Evolutionary conservation across 2,329 filamentous ascomycete genomes (phyloP), one percentile per base, ranked within the genome.

Genomic region (Nigrospora osmanthi): DNA sequence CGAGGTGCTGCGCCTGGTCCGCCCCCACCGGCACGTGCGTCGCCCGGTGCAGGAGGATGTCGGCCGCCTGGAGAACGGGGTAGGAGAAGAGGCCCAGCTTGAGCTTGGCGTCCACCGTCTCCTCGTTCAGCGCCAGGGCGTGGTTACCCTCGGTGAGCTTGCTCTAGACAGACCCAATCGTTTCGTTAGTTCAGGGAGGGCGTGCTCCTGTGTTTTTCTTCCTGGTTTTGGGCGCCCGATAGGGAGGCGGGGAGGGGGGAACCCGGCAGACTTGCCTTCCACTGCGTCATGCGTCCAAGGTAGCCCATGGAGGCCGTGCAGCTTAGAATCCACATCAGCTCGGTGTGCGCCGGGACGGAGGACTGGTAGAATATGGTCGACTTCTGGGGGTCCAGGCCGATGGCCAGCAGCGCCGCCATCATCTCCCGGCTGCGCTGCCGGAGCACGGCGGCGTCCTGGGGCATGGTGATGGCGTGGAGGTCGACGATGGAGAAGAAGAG

Each of bases 231-330:
- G 38, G 6, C 23, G 2, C 23, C 6, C 23, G 9, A 10, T 10
- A 28, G 23, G 23, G 23, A 10, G n/a, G n/a, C n/a, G n/a, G n/a
- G n/a, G n/a, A n/a, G n/a, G n/a, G n/a, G n/a, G n/a, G n/a, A 28
- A 28, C 23, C 23, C 6, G 23, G 23, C 23, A 7, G 19, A 50
- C 58, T 41, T 47, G 88, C 89, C 81, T 98, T 98, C 90, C 93
- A 98, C 65, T 97, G 93, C 28, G 93, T 97, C 93, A 98, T 98
- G n/a, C 93, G 77, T 11, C 85, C 85, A n/a, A 98, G 71, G 66
- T 95, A 95, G 35, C 93, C 93, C 65, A 93, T 89, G 6, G 87
- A 91, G 19, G 93, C 87, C 43, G 87, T 86, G 53, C 90, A 96
- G 59, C 88, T 91, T 49, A 98, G 69, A 58, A 97, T 89, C 93